A percentile compares a stretch with the other conserved stretches of the same genome.
Conservation (phyloP, 225 moss, liverwort and hornwort genomes). For the Physcomitrellopsis africana region DNA sequence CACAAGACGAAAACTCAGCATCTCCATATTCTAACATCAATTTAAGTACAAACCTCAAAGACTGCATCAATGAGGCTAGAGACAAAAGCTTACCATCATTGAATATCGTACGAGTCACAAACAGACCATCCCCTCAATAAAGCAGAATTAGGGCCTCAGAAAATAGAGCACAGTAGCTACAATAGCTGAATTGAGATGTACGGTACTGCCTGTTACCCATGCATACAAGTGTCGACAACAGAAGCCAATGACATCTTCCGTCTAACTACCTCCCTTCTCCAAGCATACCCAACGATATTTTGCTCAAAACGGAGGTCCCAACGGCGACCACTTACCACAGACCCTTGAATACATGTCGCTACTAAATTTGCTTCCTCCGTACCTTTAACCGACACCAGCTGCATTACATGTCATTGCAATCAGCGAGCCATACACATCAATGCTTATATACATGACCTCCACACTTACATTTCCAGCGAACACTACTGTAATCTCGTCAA, state of each 20-base stretch:
- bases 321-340: slow-evolving; percentile 39
- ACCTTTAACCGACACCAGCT: slow-evolving; percentile 50
- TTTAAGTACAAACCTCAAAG: background rate
- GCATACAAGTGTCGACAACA: slow-evolving; percentile 12
- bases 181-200: background rate
- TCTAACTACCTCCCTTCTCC: slow-evolving; percentile 11
- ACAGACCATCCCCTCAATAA: slow-evolving; percentile 16
- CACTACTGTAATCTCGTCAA: background rate
- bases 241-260: background rate
- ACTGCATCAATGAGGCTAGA: slow-evolving; percentile 14
- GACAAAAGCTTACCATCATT: slow-evolving; percentile 5
- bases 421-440: slow-evolving; percentile 12
- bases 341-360: slow-evolving; percentile 47
- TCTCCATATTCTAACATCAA: slow-evolving; percentile 8
- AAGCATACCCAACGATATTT: slow-evolving; percentile 12
- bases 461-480: slow-evolving; percentile 2
- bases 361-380: slow-evolving; percentile 50
- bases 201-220: slow-evolving; percentile 7
- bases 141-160: slow-evolving; percentile 9
- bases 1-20: background rate
- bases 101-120: slow-evolving; percentile 1
- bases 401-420: slow-evolving; percentile 25
- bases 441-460: background rate
- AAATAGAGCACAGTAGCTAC: slow-evolving; percentile 11
- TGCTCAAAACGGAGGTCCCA: background rate